Percentiles rank a stretch among this genome's conserved stretches.
These are phyloP conservation scores for Microbotryum violaceum DNA, from an alignment of 1,284 basidiomycete species.

Conservation along the genomic window DNA sequence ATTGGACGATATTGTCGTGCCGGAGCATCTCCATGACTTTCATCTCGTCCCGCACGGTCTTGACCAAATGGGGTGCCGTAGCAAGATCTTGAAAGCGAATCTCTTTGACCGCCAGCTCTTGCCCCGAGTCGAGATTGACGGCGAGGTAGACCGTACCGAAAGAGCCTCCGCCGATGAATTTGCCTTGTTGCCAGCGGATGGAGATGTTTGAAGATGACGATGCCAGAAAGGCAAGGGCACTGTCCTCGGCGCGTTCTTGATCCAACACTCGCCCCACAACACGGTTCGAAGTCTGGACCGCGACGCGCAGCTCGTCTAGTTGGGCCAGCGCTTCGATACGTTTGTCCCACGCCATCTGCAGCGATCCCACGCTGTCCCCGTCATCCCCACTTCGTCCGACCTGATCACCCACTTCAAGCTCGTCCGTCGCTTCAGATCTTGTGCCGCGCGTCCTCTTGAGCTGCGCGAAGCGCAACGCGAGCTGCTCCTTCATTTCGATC, in stretches of 20 bases:
- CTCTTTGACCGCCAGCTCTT: constrained; percentile 99
- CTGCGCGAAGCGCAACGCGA: constrained; percentile 29
- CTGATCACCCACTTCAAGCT: background rate
- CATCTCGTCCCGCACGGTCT: constrained; percentile 94
- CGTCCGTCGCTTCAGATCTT: background rate
- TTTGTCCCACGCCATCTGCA: constrained; percentile 27
- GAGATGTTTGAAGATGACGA: constrained; percentile 83
- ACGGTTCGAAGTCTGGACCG: constrained; percentile 59
- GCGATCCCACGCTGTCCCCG: constrained; percentile 19
- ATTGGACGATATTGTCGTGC: constrained; percentile 97
- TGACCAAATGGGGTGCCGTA: constrained; percentile 56
- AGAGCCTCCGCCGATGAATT: constrained; percentile 94
- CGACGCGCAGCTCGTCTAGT: constrained; percentile 57
- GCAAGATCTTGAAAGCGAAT: constrained; percentile 88
- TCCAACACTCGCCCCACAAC: constrained; percentile 82
- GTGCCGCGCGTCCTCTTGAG: constrained; percentile 16
- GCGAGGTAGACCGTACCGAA: constrained; percentile 98
- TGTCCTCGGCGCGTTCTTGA: constrained; percentile 81
- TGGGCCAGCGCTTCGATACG: constrained; percentile 26
- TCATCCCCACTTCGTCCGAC: background rate
- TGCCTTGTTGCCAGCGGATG: constrained; percentile 96
- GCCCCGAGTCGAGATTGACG: constrained; percentile 92
- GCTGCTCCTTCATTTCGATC: constrained; percentile 52
- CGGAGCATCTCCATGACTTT: constrained; percentile 98
- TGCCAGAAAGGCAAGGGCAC: constrained; percentile 81